These are phyloP conservation scores for Peniophora sp. DNA, from an alignment of 1,284 basidiomycete genomes.

Conservation along the genomic window DNA sequence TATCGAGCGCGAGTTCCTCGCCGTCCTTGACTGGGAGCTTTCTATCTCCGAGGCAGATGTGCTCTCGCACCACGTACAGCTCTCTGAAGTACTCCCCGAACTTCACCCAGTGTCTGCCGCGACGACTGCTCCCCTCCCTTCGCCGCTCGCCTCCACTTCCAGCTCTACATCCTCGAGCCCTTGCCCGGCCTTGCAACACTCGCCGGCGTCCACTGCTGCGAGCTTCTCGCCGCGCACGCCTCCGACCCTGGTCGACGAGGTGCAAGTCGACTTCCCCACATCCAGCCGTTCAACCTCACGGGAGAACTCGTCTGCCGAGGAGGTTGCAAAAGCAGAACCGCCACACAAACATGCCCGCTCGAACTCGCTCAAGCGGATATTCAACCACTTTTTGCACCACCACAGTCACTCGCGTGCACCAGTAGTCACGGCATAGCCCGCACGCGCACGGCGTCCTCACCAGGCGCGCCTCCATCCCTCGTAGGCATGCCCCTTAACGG, in stretches of 20 bases:
- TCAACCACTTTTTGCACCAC: too few species aligned
- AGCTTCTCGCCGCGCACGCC: slow-evolving; percentile 12
- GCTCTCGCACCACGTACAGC: slow-evolving; percentile 43
- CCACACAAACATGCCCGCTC: too few species aligned
- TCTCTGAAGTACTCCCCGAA: slow-evolving; percentile 8
- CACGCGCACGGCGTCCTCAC: too few species aligned
- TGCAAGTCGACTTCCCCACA: too few species aligned
- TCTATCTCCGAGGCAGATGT: slow-evolving; percentile 54
- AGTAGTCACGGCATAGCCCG: too few species aligned
- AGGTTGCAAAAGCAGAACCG: too few species aligned
- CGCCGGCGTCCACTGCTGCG: slow-evolving; percentile 3
- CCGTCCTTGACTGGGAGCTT: slow-evolving; percentile 67
- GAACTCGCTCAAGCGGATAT: too few species aligned
- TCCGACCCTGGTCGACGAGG: not conserved
- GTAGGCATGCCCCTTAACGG: too few species aligned
- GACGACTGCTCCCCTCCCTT: slow-evolving; percentile 12
- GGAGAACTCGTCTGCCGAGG: too few species aligned
- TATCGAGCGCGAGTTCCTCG: slow-evolving; percentile 72
- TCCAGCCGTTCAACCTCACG: too few species aligned
- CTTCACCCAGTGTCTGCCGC: slow-evolving; percentile 14
- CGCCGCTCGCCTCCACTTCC: slow-evolving; percentile 1
- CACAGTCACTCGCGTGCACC: too few species aligned
- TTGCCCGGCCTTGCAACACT: not conserved
- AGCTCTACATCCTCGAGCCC: not conserved
- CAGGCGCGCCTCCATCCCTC: too few species aligned